phyloP scores from a whole-genome alignment of 225 moss, liverwort and hornwort genomes.

The Marchantia paleacea region DNA sequence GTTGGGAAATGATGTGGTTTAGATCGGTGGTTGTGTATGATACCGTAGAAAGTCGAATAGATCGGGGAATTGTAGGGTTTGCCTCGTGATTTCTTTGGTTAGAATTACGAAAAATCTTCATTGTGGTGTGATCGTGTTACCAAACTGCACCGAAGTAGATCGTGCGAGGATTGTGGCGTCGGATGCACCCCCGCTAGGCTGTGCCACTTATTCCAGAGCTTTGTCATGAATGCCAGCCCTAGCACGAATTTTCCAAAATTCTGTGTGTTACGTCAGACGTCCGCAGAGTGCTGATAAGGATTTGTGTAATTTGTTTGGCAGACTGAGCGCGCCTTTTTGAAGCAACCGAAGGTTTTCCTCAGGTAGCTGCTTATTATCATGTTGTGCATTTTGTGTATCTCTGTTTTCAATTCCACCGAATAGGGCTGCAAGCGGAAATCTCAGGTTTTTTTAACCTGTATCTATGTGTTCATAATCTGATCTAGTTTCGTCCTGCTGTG shows the following conservation, averaged over 20 bases:
- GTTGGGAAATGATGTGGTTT: not conserved
- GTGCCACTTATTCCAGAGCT: not conserved
- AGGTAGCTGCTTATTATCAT: conserved; percentile 31
- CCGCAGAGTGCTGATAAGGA: too few relatives aligned
- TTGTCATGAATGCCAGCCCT: not conserved
- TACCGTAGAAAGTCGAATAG: too few relatives aligned
- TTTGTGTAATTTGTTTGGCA: conserved; percentile 17
- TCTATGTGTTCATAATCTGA: not conserved
- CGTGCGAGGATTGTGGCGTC: too few relatives aligned
- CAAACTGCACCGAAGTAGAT: too few relatives aligned
- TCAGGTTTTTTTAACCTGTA: too few relatives aligned
- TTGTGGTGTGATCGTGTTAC: too few relatives aligned
- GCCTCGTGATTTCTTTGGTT: not conserved
- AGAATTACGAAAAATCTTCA: too few relatives aligned
- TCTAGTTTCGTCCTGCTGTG: not conserved
- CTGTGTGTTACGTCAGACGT: too few relatives aligned
- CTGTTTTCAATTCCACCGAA: too few relatives aligned
- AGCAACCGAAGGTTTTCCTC: conserved; percentile 77
- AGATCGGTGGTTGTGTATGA: not conserved
- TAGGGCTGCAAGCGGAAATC: too few relatives aligned
- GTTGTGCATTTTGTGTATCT: too few relatives aligned
- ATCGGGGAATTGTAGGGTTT: not conserved
- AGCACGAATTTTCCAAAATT: too few relatives aligned
- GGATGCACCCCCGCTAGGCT: not conserved
- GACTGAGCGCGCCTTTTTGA: conserved; percentile 86